A percentile compares a stretch with the other conserved stretches of the same genome.
phyloP scores from a whole-genome alignment of 805 yeast genomes.

The Komagataella pseudopastoris region DNA sequence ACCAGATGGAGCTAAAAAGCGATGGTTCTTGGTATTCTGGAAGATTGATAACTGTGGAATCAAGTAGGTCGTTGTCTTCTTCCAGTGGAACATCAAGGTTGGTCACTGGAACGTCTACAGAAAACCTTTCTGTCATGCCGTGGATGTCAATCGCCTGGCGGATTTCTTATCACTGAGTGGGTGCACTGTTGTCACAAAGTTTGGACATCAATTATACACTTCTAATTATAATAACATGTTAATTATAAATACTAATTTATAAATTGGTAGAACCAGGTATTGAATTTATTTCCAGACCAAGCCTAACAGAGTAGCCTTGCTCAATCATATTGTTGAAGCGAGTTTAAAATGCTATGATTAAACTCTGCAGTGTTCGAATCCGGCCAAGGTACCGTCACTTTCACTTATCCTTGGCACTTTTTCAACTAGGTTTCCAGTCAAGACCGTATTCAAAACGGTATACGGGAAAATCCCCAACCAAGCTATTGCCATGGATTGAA shows the following conservation, averaged over 20 bases:
- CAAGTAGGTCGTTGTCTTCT: conserved; percentile 12
- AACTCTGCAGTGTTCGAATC: neutral
- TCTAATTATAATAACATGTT: too few relatives aligned
- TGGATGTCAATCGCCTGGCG: neutral
- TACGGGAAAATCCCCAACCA: neutral
- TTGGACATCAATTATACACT: neutral
- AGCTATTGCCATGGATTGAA: neutral
- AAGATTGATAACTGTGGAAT: conserved; percentile 1
- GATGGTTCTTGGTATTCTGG: conserved; percentile 10
- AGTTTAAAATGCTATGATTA: neutral
- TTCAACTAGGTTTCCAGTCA: neutral
- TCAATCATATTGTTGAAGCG: neutral
- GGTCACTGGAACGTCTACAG: conserved; percentile 40
- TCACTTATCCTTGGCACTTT: neutral
- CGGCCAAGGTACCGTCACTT: neutral
- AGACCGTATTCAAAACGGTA: neutral
- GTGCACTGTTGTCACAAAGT: neutral
- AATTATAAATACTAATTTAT: too few relatives aligned
- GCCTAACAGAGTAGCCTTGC: neutral
- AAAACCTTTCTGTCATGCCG: conserved; percentile 5
- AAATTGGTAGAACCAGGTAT: too few relatives aligned
- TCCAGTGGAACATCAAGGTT: conserved; percentile 30
- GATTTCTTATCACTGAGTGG: neutral
- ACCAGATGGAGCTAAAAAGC: neutral
- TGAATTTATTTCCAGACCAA: too few relatives aligned